Evolutionary conservation across 441 rosid genomes (phyloP).

Genomic region (Pelargonium cotyledonis): DNA sequence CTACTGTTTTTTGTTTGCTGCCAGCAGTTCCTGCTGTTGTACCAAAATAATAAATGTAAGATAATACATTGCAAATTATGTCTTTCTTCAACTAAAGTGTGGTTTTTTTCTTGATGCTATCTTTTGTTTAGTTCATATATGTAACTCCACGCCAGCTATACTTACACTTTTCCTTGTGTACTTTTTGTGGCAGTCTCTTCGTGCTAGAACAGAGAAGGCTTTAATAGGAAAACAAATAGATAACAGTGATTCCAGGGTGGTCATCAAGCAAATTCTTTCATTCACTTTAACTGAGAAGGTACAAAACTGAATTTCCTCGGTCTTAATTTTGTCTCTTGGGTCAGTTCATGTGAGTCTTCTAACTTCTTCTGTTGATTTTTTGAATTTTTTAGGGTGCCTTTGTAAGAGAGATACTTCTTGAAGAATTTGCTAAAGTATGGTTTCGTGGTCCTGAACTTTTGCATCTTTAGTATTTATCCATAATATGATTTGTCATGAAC

Average conservation of each 20-base stretch:
- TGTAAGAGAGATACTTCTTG: constrained; percentile 82
- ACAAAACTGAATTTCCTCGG: constrained; percentile 9
- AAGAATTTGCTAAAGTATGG: constrained; percentile 78
- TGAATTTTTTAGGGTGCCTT: constrained; percentile 61
- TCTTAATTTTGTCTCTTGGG: neutral
- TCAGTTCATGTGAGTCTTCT: neutral
- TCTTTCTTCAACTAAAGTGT: neutral
- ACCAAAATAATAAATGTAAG: neutral
- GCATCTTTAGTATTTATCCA: constrained; percentile 3
- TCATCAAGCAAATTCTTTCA: constrained; percentile 65
- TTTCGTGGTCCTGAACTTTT: constrained; percentile 16
- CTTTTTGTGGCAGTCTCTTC: constrained; percentile 60
- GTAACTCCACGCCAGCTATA: neutral
- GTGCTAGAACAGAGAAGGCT: constrained; percentile 64
- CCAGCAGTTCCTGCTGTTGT: no score
- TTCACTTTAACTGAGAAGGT: constrained; percentile 89
- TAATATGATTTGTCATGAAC: neutral
- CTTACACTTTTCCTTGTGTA: neutral
- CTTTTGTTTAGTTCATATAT: neutral
- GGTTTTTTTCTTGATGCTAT: neutral
- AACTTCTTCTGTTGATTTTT: constrained; percentile 8
- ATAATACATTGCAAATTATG: neutral
- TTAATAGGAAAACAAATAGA: constrained; percentile 39
- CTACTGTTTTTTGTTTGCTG: neutral
- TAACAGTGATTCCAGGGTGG: constrained; percentile 47